A percentile compares a stretch with the other conserved stretches of the same genome.
These are phyloP conservation scores for Acorus calamus DNA, from an alignment of 106 monocot genomes.

Conservation along the genomic window DNA sequence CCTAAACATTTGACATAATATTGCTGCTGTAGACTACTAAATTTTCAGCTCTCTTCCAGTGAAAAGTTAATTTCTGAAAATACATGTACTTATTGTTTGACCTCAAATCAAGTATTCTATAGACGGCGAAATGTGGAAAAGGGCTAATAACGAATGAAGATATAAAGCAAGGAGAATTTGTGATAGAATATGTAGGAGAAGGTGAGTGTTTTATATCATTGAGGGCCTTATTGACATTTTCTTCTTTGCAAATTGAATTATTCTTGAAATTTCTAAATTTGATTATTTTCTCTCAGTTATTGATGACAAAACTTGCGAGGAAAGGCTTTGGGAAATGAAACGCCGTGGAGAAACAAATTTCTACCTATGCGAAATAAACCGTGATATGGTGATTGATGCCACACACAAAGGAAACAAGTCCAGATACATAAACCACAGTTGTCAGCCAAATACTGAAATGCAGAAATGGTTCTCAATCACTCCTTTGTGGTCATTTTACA, in stretches of 20 bases:
- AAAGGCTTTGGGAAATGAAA: constrained; percentile 96
- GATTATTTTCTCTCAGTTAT: constrained; percentile 38
- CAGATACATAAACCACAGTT: constrained; percentile 95
- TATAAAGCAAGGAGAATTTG: constrained; percentile 88
- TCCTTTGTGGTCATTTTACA: not conserved
- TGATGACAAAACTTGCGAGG: constrained; percentile 98
- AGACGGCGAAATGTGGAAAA: constrained; percentile 91
- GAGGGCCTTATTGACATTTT: not conserved
- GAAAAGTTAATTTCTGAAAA: not conserved
- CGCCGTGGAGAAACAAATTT: constrained; percentile 80
- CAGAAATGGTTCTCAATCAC: constrained; percentile 72
- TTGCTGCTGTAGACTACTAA: too few species aligned
- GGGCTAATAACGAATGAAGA: constrained; percentile 79
- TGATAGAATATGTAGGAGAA: constrained; percentile 98
- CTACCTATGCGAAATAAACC: constrained; percentile 90
- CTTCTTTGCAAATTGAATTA: not conserved
- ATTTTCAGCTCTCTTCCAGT: not conserved
- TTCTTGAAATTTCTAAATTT: not conserved
- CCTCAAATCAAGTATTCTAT: constrained; percentile 15
- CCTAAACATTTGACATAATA: too few species aligned
- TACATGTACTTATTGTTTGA: constrained; percentile 1
- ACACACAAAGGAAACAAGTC: constrained; percentile 97
- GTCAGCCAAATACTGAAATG: constrained; percentile 97
- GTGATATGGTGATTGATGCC: constrained; percentile 99
- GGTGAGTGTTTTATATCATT: constrained; percentile 24